Base-by-base conservation (phyloP, 1,284 basidiomycete genomes). In the Boletellus deceptivus region DNA sequence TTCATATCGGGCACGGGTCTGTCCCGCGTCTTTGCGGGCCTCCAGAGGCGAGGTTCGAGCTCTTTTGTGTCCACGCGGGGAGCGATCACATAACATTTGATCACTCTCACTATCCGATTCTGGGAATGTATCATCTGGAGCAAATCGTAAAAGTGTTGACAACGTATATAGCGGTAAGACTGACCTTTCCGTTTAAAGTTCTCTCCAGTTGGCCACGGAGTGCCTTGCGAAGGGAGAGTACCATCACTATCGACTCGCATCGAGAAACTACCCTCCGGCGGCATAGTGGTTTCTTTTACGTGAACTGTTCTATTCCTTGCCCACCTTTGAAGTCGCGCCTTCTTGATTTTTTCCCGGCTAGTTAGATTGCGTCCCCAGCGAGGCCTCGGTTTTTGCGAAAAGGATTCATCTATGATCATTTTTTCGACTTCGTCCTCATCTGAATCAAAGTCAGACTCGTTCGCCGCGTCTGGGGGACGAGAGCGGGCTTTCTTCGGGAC, bases 361-460 rank as follows among this genome's bases (percentile, higher is more conserved):
- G 40, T 49, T 16, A 45, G 43, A 42, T 46, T 27, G 16, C 31
- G 43, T 48, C 51, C 61, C 43, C 55, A 51, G 38, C 46, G 6
- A 27, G 51, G 51, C 31, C 18, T 48, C 4, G 51, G 37, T 34
- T 51, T 58, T 41, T 58, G 54, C n/a, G 54, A 51, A 24, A 53
- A 48, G 20, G 52, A 55, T 50, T 74, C 74, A 49, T 85, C 82
- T 16, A 80, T 64, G 4, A 81, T 60, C 76, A 88, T 85, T 38
- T 74, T 71, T 50, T 76, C 74, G 4, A 81, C 75, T 55, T 82
- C 82, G 36, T 72, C 76, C 43, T 77, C 77, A 14, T 78, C 77
- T n/a, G 75, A 74, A 16, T 70, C 68, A 18, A 48, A 55, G 41
- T 35, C 56, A 33, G 40, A 38, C 7, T 52, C 56, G 18, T 49